phyloP scores from a whole-genome alignment of 1,284 basidiomycete genomes.

The Inonotus hispidus region DNA sequence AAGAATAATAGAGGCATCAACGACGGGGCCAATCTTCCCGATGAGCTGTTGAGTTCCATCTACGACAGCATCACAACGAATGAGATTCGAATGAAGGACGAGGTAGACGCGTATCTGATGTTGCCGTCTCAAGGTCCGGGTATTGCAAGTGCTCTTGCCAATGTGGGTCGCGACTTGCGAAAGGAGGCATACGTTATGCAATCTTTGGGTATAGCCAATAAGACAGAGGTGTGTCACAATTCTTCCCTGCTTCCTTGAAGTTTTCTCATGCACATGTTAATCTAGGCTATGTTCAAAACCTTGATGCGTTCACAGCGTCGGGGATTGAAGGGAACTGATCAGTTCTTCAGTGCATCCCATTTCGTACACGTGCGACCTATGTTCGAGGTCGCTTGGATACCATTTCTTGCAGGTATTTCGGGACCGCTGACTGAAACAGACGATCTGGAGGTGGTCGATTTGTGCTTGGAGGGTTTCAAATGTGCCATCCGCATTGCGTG shows the following conservation, averaged over 20 bases:
- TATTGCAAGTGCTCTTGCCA: slow-evolving; percentile 74
- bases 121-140: slow-evolving; percentile 57
- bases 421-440: slow-evolving; percentile 90
- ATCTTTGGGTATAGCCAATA: slow-evolving; percentile 91
- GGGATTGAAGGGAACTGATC: slow-evolving; percentile 66
- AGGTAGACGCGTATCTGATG: slow-evolving; percentile 61
- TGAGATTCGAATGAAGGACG: slow-evolving; percentile 98
- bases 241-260: not conserved
- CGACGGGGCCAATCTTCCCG: slow-evolving; percentile 81
- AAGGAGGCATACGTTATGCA: slow-evolving; percentile 92
- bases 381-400: slow-evolving; percentile 99
- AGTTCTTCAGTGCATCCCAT: slow-evolving; percentile 93
- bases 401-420: slow-evolving; percentile 90
- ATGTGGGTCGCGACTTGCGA: slow-evolving; percentile 88
- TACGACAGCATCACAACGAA: slow-evolving; percentile 88
- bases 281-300: slow-evolving; percentile 81
- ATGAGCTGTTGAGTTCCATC: slow-evolving; percentile 72
- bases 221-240: slow-evolving; percentile 70
- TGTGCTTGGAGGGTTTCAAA: slow-evolving; percentile 94
- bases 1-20: slow-evolving; percentile 96
- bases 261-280: not conserved
- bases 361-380: slow-evolving; percentile 93
- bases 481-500: slow-evolving; percentile 90
- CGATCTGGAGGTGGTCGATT: slow-evolving; percentile 83
- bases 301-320: slow-evolving; percentile 86